Evolutionary conservation across 352 stramenopile genomes (phyloP), one percentile per base, ranked within the genome.

Genomic region (Phytopythium kandeliae): DNA sequence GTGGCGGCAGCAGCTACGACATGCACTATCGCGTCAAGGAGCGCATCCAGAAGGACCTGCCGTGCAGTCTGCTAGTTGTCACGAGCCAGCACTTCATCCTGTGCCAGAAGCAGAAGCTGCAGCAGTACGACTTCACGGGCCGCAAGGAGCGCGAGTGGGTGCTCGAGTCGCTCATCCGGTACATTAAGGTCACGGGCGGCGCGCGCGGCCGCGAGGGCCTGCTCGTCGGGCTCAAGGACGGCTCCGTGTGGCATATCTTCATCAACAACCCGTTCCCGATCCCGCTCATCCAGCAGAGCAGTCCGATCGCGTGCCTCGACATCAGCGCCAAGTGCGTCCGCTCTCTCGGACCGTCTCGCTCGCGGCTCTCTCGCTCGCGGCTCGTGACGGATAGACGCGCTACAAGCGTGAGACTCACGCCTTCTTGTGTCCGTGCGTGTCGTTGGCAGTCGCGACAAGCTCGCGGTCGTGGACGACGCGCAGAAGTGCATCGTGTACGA

Each of bases 251-350:
- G 60, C 89, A 97, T 51, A 86, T 98, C 31, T 97, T 97, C 69
- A 80, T 98, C 57, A 88, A 97, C 65, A 98, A 98, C 58, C 79
- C 91, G 33, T 98, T 98, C 55, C 94, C 92, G 15, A 90, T 98
- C 40, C 74, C 91, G 42, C 62, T 98, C 13, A 92, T 97, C 55
- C 80, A 92, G 46, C 82, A 96, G 44, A 82, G 57, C 48, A 83
- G 78, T 49, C 58, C 79, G 17, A 96, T 98, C 30, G 84, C 79
- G n/a, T 95, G 82, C 49, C 71, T 97, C 40, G 86, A 96, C 54
- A 89, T 96, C 42, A 96, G 75, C 37, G 76, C 78, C 62, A 91
- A 90, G 74, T 88, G 72, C 28, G 74, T 79, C n/a, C 1, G 24
- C 2, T 15, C 10, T 21, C 24, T 16, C 16, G 17, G 31, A 26